Base-by-base conservation (phyloP, 306 rosid species). In the Coriaria nepalensis region DNA sequence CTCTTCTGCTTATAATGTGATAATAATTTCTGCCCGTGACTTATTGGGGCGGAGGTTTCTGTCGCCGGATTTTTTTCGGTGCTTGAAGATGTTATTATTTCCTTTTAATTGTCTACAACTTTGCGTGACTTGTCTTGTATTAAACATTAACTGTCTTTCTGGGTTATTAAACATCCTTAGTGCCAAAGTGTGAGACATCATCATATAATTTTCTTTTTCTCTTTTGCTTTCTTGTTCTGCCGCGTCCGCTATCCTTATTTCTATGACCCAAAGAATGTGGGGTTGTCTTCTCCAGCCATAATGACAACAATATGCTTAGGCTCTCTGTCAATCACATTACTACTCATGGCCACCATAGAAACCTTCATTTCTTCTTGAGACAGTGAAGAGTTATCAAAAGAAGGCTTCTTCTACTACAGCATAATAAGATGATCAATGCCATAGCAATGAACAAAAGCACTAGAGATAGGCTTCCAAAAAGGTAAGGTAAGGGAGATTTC, bases 11-110 rank as follows among this genome's bases (percentile, higher is more conserved):
- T 14, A 29, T 37, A 52, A 52, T 56, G 6, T 62, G 64, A 60
- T 62, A 81, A 71, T 76, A 69, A 70, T 70, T 67, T 73, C 77
- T 80, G 65, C 78, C 44, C 62, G 40, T 29, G 62, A 63, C 63
- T 65, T 52, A 62, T 39, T 38, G 55, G 64, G 66, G 75, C 29
- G 29, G 29, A 20, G 29, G 29, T 3, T 1, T 20, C 3, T 20
- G 29, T 20, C 29, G 1, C 29, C 29, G 29, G 29, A 20, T 20
- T 20, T 20, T 20, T 20, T 20, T 20, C 29, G 29, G 29, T 20
- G 29, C 29, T 20, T 20, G 29, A 20, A 20, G 29, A 20, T 3
- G 3, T 20, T 20, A 20, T 20, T 20, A 3, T 20, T 20, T 20
- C 29, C 29, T 20, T 20, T 20, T 3, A 20, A 20, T 20, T 20